phyloP scores from a whole-genome alignment of 2,329 filamentous ascomycete species.

The Trichoderma harzianum region DNA sequence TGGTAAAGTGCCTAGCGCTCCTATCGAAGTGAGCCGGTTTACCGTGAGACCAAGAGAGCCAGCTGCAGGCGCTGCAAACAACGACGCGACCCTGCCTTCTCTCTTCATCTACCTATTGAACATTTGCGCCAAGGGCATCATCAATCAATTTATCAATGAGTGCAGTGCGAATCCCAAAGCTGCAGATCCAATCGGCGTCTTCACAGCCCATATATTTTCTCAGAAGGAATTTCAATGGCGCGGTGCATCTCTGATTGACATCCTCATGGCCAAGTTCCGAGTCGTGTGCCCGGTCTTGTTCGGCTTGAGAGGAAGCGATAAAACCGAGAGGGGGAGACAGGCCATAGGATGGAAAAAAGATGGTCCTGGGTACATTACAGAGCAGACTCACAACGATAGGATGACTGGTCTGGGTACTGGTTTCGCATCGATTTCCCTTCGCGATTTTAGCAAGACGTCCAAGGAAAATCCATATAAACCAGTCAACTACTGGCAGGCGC shows the following conservation, averaged over 20 bases:
- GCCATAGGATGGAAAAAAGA: conserved; percentile 73
- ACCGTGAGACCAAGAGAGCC: conserved; percentile 46
- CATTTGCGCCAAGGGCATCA: conserved; percentile 68
- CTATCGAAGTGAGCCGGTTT: conserved; percentile 54
- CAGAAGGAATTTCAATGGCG: conserved; percentile 64
- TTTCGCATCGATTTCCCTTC: conserved; percentile 76
- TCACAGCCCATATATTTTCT: conserved; percentile 72
- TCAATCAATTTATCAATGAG: conserved; percentile 67
- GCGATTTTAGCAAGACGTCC: conserved; percentile 71
- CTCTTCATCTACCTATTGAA: conserved; percentile 74
- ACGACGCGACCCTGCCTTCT: conserved; percentile 56
- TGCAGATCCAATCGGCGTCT: conserved; percentile 76
- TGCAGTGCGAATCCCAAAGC: conserved; percentile 60
- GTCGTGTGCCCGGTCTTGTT: conserved; percentile 80
- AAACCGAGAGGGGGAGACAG: conserved; percentile 61
- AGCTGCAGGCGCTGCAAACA: conserved; percentile 47
- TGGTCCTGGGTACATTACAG: conserved; percentile 57
- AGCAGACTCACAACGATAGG: conserved; percentile 73
- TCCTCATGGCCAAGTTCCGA: conserved; percentile 82
- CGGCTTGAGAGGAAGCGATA: conserved; percentile 74
- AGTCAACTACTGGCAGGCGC: conserved; percentile 74
- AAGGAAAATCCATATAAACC: conserved; percentile 74
- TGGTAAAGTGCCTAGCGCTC: conserved; percentile 48
- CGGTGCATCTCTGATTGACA: conserved; percentile 68
- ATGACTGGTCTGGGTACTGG: conserved; percentile 83